Percentiles rank a stretch among this genome's conserved stretches.
Evolutionary conservation across 306 rosid species (phyloP).

Genomic region (Vigna unguiculata): DNA sequence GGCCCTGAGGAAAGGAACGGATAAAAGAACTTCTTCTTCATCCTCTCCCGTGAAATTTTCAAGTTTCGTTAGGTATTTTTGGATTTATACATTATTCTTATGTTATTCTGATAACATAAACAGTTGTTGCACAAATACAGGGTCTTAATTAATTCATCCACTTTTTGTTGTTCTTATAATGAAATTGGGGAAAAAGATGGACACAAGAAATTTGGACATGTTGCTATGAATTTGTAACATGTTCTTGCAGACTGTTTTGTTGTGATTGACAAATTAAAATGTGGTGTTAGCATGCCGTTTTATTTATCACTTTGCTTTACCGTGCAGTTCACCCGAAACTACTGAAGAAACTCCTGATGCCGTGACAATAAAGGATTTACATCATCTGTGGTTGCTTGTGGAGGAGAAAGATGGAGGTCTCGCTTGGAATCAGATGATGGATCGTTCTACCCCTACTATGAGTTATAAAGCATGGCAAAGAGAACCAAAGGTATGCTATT

Average conservation of each 20-base stretch:
- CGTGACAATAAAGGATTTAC: slow-evolving; percentile 49
- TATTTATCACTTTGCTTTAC: slow-evolving; percentile 28
- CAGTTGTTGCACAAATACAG: neutral
- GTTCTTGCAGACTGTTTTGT: neutral
- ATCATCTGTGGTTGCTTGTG: slow-evolving; percentile 54
- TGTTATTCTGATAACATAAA: neutral
- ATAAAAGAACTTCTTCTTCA: slow-evolving; percentile 33
- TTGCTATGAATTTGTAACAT: neutral
- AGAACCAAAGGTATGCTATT: slow-evolving; percentile 58
- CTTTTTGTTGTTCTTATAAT: neutral
- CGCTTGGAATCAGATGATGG: slow-evolving; percentile 68
- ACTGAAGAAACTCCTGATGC: slow-evolving; percentile 34
- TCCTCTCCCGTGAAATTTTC: slow-evolving; percentile 35
- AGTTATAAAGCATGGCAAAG: slow-evolving; percentile 65
- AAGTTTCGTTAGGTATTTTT: slow-evolving; percentile 51
- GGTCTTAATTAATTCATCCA: slow-evolving; percentile 15
- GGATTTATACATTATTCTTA: neutral
- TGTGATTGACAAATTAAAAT: slow-evolving; percentile 1
- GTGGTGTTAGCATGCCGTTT: neutral
- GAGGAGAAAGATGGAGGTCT: slow-evolving; percentile 71
- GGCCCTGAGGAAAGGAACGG: slow-evolving; percentile 17
- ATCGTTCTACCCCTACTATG: slow-evolving; percentile 61
- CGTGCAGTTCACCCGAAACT: slow-evolving; percentile 27
- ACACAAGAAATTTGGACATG: neutral
- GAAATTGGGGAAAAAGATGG: neutral